Percentiles rank a stretch among this genome's conserved stretches.
phyloP scores from a whole-genome alignment of 176 grass and related monocot species.

The Bothriochloa decipiens region DNA sequence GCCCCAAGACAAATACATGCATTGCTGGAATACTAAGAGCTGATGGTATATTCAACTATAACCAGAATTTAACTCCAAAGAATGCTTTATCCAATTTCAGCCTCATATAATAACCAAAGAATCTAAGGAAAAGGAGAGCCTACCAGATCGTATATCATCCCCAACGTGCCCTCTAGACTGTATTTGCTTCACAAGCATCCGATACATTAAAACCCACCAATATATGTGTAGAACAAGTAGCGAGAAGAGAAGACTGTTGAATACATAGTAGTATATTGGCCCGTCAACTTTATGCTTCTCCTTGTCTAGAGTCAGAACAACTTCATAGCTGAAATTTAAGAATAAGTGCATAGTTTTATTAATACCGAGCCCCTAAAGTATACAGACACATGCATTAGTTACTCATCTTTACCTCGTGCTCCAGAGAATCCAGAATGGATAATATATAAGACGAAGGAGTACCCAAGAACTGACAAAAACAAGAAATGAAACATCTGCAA shows the following conservation, averaged over 20 bases:
- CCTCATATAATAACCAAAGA: slow-evolving; percentile 16
- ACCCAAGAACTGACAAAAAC: slow-evolving; percentile 69
- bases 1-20: slow-evolving; percentile 16
- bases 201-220: slow-evolving; percentile 78
- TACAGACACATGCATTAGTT: neutral
- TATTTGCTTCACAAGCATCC: slow-evolving; percentile 71
- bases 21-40: slow-evolving; percentile 4
- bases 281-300: slow-evolving; percentile 82
- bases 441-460: slow-evolving; percentile 73
- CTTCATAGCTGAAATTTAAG: slow-evolving; percentile 66
- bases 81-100: neutral
- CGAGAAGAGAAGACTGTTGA: slow-evolving; percentile 79
- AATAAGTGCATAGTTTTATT: slow-evolving; percentile 35
- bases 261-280: slow-evolving; percentile 87
- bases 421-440: slow-evolving; percentile 81
- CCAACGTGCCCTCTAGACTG: slow-evolving; percentile 73
- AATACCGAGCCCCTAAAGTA: slow-evolving; percentile 21
- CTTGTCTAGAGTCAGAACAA: slow-evolving; percentile 69
- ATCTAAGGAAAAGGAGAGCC: slow-evolving; percentile 33
- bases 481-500: slow-evolving; percentile 71
- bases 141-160: slow-evolving; percentile 87
- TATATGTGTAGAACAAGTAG: slow-evolving; percentile 87
- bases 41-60: slow-evolving; percentile 7
- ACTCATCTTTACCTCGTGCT: slow-evolving; percentile 77
- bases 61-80: slow-evolving; percentile 25